Evolutionary conservation across 371 early-diverging fungal species (phyloP), one percentile per base, ranked within the genome.

Genomic region (Amoeboaphelidium occidentale): DNA sequence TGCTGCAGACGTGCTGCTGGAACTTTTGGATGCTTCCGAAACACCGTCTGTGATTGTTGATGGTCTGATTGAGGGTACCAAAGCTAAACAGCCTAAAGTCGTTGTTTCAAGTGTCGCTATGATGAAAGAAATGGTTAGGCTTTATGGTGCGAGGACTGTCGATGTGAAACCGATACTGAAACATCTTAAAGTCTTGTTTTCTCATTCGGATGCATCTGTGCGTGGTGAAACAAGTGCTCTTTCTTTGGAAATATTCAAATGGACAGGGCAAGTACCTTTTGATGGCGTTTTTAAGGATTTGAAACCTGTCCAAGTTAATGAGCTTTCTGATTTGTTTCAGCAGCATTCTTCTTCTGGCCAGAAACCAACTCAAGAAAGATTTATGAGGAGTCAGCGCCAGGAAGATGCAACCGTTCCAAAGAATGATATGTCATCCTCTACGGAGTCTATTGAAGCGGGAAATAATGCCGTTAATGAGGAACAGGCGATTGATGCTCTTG

Each of bases 141-240:
- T 64, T 44, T 94, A 79, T 61, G 96, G 96, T 26, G 55, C 68
- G 13, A 79, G 83, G 53, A 70, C 72, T 42, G 69, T 84, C 14
- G 72, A 66, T 27, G 67, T 81, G 24, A 92, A 89, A 54, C 79
- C 79, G 0, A 60, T 92, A 14, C 52, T 86, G 41, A 93, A 93
- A 60, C 62, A 67, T 12, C 55, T 96, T n/a, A 68, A 81, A 2
- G 79, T 83, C 53, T 65, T 92, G 12, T 91, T 94, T 64, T 81
- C 78, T 25, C 91, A 94, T 56, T 73, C 78, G 14, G 97, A 96
- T 60, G 86, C 82, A 52, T 75, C 69, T 46, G 94, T 96, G 21
- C 72, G 97, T 48, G 74, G 76, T 17, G 96, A 94, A 67, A 67
- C 72, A n/a, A 66, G 63, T 25, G 64, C 63, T n/a, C 56, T 89